Percentiles rank a stretch among this genome's conserved stretches.
phyloP scores from a whole-genome alignment of 2,329 filamentous ascomycete species.

The Calcarisporium arbuscula region DNA sequence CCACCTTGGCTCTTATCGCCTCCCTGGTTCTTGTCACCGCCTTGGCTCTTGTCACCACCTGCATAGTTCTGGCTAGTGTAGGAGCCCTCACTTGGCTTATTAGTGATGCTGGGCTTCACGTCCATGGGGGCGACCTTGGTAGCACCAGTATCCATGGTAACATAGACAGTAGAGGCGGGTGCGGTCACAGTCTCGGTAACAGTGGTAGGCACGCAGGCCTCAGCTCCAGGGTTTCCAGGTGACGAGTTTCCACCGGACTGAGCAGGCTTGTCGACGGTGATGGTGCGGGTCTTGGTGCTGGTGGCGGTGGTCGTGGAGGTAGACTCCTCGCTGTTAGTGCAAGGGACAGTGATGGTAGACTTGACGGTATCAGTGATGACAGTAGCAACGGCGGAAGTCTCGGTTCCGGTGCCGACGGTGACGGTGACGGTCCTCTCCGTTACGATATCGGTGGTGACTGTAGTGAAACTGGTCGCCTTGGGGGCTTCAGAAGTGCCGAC shows the following conservation, averaged over 20 bases:
- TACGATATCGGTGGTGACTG: constrained; percentile 21
- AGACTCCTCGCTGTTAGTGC: constrained; percentile 15
- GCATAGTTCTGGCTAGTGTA: constrained; percentile 5
- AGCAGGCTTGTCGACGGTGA: constrained; percentile 24
- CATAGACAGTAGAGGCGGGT: constrained; percentile 28
- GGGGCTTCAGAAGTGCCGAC: constrained; percentile 11
- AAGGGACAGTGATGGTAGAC: constrained; percentile 28
- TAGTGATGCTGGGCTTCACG: constrained; percentile 18
- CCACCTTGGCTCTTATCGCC: constrained; percentile 7
- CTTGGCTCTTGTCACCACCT: constrained; percentile 6
- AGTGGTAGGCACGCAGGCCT: constrained; percentile 9
- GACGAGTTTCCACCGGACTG: constrained; percentile 14
- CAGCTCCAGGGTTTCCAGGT: constrained; percentile 10
- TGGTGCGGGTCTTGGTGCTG: constrained; percentile 27
- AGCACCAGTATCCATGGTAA: constrained; percentile 22
- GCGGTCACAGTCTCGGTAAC: constrained; percentile 16
- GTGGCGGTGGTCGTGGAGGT: constrained; percentile 33
- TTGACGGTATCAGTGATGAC: constrained; percentile 36
- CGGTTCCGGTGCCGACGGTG: constrained; percentile 25
- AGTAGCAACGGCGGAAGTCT: constrained; percentile 30
- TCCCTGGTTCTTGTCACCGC: constrained; percentile 6
- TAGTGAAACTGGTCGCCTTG: constrained; percentile 16
- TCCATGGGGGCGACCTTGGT: constrained; percentile 15
- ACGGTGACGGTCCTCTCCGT: constrained; percentile 27
- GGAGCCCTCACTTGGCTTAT: constrained; percentile 4